Conservation (phyloP, 148 eudicot genomes). For the Camellia lanceoleosa region DNA sequence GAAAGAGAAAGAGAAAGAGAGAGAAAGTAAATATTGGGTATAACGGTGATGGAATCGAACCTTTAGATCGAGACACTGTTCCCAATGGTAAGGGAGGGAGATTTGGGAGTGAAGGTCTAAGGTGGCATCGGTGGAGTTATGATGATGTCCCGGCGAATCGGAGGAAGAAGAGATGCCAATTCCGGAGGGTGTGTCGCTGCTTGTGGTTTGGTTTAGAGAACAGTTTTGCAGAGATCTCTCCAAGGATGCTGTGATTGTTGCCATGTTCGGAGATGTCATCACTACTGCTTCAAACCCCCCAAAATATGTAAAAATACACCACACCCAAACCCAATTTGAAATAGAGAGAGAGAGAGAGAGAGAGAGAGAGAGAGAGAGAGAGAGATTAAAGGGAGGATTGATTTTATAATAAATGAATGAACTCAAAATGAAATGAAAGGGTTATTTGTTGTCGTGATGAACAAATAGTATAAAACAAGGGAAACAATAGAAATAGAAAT, state of each 20-base stretch:
- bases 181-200: conserved; percentile 3
- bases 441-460: not conserved
- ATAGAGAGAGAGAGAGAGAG: not conserved
- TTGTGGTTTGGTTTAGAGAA: conserved; percentile 41
- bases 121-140: conserved; percentile 32
- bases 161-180: conserved; percentile 23
- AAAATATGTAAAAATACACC: not conserved
- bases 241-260: conserved; percentile 67
- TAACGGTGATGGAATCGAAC: conserved; percentile 21
- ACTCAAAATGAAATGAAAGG: not conserved
- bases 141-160: conserved; percentile 26
- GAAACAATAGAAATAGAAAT: not conserved
- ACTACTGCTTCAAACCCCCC: not conserved
- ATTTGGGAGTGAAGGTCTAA: conserved; percentile 71
- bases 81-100: conserved; percentile 85
- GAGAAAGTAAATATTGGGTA: too few species aligned
- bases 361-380: not conserved
- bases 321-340: not conserved
- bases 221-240: conserved; percentile 78
- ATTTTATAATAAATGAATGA: not conserved
- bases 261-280: conserved; percentile 47
- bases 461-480: not conserved
- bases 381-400: not conserved
- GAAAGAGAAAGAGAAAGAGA: too few species aligned
- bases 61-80: conserved; percentile 95